Evolutionary conservation across 106 monocot genomes (phyloP).

Genomic region (Posidonia australis): DNA sequence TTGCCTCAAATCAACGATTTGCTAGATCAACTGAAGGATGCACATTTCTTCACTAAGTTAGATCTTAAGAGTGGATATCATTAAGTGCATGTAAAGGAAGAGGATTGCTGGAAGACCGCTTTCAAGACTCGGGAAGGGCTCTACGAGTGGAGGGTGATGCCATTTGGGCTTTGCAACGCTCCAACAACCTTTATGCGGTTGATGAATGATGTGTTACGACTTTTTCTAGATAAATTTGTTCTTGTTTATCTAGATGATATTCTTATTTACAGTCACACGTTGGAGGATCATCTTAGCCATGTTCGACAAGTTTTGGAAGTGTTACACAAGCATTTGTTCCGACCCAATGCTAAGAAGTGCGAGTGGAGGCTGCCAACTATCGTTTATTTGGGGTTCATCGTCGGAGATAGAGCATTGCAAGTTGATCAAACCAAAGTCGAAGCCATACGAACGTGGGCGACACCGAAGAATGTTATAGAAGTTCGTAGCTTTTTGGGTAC

Average conservation of each 20-base stretch:
- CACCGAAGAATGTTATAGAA: neutral
- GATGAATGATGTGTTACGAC: neutral
- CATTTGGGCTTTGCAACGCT: neutral
- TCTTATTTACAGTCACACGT: neutral
- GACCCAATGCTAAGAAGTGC: neutral
- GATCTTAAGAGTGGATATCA: neutral
- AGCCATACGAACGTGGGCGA: neutral
- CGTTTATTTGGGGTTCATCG: neutral
- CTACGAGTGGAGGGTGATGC: neutral
- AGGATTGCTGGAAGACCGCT: neutral
- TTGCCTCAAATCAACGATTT: neutral
- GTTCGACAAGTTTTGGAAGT: neutral
- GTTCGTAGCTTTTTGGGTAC: conserved; percentile 1
- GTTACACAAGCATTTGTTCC: neutral
- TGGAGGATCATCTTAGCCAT: neutral
- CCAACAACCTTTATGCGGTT: neutral
- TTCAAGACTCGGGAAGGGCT: neutral
- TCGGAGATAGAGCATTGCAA: neutral
- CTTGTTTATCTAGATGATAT: neutral
- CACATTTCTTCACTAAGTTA: neutral
- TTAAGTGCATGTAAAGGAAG: neutral
- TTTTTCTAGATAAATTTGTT: neutral
- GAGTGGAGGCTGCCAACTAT: neutral
- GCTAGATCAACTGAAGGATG: neutral
- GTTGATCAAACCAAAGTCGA: neutral